Conservation (phyloP, 2,329 filamentous ascomycete genomes). For the Colletotrichum acutatum region DNA sequence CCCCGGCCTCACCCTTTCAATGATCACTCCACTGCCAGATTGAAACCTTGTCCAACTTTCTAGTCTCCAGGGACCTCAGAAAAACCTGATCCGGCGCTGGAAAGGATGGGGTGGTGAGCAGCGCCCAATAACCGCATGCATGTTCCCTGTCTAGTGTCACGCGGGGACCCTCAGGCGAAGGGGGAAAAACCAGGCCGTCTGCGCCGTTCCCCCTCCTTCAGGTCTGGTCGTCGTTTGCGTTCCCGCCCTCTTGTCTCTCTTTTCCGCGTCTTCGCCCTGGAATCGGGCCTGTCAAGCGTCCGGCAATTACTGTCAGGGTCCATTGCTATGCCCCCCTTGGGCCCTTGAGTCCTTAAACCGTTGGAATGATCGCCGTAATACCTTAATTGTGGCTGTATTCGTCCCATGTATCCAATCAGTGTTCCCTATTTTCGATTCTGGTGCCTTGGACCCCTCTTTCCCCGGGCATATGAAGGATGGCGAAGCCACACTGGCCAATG, state of each 20-base stretch:
- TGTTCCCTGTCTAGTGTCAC: conserved; percentile 11
- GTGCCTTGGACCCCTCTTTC: not conserved
- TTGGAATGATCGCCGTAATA: conserved; percentile 9
- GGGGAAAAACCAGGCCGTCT: not conserved
- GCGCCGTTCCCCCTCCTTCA: not conserved
- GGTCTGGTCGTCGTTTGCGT: not conserved
- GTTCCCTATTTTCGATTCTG: not conserved
- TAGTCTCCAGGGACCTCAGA: not conserved
- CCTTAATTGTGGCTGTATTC: conserved; percentile 10
- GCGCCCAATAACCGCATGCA: not conserved
- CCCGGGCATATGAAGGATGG: not conserved
- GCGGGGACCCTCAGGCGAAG: not conserved
- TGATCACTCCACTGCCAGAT: not conserved
- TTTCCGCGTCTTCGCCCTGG: not conserved
- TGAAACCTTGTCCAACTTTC: conserved; percentile 21
- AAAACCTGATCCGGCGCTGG: conserved; percentile 17
- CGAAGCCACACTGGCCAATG: not conserved
- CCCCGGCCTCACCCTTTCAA: not conserved
- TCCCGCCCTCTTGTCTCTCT: conserved; percentile 9
- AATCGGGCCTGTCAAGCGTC: not conserved
- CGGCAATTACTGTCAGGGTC: conserved; percentile 1
- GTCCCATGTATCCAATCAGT: not conserved
- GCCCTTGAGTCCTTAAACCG: not conserved
- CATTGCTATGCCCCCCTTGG: not conserved
- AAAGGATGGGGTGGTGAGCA: not conserved